Conservation (phyloP, 1,284 basidiomycete species). For the Wallemia mellicola region DNA sequence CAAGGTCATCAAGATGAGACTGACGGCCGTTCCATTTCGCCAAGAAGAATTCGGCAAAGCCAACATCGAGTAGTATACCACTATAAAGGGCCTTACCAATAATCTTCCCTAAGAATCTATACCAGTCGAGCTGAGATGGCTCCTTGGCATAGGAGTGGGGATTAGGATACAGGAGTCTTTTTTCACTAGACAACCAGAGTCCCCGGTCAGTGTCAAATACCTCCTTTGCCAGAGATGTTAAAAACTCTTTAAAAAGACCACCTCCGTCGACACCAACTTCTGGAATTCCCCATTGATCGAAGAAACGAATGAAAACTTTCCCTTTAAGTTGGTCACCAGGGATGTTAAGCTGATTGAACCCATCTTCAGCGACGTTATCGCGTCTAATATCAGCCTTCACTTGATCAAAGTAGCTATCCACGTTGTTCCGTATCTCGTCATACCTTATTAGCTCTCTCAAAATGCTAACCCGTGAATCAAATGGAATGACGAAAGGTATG, state of each 20-base stretch:
- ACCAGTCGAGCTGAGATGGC: constrained; percentile 68
- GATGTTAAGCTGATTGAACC: constrained; percentile 39
- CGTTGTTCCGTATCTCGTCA: constrained; percentile 2
- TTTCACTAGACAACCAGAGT: constrained; percentile 62
- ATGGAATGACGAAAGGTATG: constrained; percentile 86
- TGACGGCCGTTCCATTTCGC: constrained; percentile 56
- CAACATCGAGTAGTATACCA: constrained; percentile 81
- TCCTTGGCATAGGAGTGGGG: constrained; percentile 67
- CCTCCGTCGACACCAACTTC: constrained; percentile 70
- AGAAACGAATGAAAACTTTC: constrained; percentile 56
- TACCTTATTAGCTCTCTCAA: constrained; percentile 49
- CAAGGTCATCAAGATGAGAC: constrained; percentile 65
- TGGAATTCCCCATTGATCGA: constrained; percentile 58
- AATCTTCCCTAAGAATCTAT: constrained; percentile 70
- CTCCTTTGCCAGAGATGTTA: constrained; percentile 60
- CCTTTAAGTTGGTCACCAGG: constrained; percentile 44
- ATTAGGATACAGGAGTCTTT: constrained; percentile 83
- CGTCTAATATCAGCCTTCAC: constrained; percentile 33
- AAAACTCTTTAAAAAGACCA: constrained; percentile 91
- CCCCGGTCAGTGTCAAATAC: constrained; percentile 85
- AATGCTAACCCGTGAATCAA: constrained; percentile 61
- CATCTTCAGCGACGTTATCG: constrained; percentile 52
- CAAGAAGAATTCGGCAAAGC: constrained; percentile 85
- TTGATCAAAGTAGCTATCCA: constrained; percentile 3
- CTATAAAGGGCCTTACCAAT: constrained; percentile 90